These are phyloP conservation scores for Aspergillus carbonarius DNA, from an alignment of 2,329 filamentous ascomycete species.

Conservation along the genomic window DNA sequence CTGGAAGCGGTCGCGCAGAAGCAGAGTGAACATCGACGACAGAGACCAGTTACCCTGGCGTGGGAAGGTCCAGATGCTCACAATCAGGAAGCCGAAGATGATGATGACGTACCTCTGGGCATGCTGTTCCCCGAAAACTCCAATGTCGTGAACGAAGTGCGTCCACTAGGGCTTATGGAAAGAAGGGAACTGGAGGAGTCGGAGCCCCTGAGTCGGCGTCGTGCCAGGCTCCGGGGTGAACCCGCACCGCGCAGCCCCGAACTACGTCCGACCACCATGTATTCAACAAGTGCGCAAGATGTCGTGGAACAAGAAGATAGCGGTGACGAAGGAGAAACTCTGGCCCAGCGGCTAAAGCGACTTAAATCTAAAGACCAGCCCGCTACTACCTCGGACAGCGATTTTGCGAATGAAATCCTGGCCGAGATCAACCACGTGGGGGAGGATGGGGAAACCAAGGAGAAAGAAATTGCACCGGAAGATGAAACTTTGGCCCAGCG, in stretches of 20 bases:
- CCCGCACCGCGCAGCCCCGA: conserved; percentile 31
- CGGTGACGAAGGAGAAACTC: conserved; percentile 45
- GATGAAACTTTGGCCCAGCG: conserved; percentile 51
- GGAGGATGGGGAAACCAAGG: conserved; percentile 23
- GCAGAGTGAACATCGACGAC: conserved; percentile 68
- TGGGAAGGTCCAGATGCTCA: conserved; percentile 67
- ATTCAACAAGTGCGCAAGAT: conserved; percentile 30
- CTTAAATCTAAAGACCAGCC: conserved; percentile 32
- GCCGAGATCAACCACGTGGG: conserved; percentile 39
- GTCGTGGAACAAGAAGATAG: conserved; percentile 27
- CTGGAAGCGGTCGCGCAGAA: conserved; percentile 87
- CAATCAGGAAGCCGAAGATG: conserved; percentile 55
- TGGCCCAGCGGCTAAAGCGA: conserved; percentile 46
- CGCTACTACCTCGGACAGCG: conserved; percentile 31
- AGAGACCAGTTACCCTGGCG: conserved; percentile 77
- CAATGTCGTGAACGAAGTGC: conserved; percentile 30
- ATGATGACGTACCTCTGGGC: conserved; percentile 86
- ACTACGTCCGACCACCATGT: conserved; percentile 36
- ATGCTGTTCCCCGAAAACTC: conserved; percentile 64
- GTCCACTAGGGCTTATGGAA: conserved; percentile 54
- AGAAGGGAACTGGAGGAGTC: conserved; percentile 85
- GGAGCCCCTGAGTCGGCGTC: conserved; percentile 77
- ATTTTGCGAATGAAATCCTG: conserved; percentile 47
- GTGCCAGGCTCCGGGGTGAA: conserved; percentile 70
- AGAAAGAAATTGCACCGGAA: conserved; percentile 26